Conservation (phyloP, 73 alveolate species). For the Paramecium caudatum region DNA sequence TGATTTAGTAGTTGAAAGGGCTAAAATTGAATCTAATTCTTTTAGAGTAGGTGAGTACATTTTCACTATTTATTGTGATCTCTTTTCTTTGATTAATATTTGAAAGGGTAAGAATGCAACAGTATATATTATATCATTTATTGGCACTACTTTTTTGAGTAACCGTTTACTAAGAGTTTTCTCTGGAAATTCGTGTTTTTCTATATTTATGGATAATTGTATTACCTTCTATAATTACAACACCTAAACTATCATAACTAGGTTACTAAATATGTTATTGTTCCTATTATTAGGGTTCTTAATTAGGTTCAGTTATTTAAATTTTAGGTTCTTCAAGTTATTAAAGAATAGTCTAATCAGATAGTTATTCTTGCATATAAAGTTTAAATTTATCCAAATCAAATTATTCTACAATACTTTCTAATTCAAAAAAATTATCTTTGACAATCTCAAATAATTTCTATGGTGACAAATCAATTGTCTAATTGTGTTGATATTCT, state of each 20-base stretch:
- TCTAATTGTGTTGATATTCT: constrained; percentile 3
- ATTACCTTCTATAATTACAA: neutral
- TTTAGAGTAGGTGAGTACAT: constrained; percentile 15
- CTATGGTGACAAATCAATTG: neutral
- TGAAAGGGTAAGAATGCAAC: neutral
- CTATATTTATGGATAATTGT: neutral
- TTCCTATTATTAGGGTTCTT: no score
- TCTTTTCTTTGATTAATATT: constrained; percentile 21
- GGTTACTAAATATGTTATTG: no score
- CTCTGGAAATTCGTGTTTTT: constrained; percentile 42
- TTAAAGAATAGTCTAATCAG: neutral
- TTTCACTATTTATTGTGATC: constrained; percentile 2
- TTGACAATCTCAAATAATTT: constrained; percentile 16
- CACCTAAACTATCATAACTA: neutral
- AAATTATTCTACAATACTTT: constrained; percentile 5
- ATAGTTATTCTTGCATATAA: neutral
- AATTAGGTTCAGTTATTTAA: no score
- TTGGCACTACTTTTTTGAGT: neutral
- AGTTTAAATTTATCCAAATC: neutral
- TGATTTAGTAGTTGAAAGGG: neutral
- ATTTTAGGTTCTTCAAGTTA: neutral
- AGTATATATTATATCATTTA: neutral
- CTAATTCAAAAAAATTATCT: neutral
- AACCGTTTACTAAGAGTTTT: neutral
- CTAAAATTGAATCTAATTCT: constrained; percentile 15